Evolutionary conservation across 768 basidiomycete genomes (phyloP).

Genomic region (Termitomyces sp.): DNA sequence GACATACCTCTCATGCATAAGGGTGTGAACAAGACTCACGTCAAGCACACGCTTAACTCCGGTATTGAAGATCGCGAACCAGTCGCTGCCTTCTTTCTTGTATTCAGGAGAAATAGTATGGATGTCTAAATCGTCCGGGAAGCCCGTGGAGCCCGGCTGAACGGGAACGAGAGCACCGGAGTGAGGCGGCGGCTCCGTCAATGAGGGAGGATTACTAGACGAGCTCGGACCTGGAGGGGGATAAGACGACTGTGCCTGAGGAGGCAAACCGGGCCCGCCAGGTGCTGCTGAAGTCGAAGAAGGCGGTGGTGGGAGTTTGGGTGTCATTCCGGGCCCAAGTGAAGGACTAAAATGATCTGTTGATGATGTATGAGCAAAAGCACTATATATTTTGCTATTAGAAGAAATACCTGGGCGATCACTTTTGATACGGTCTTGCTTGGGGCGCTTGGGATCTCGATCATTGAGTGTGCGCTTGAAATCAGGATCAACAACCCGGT

Average conservation of each 20-base stretch:
- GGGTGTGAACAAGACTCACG: slow-evolving; percentile 76
- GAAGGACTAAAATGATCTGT: slow-evolving; percentile 37
- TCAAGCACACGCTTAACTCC: slow-evolving; percentile 77
- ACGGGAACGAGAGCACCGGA: slow-evolving; percentile 17
- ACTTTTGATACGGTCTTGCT: slow-evolving; percentile 38
- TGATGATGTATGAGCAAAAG: neutral
- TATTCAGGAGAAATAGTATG: slow-evolving; percentile 45
- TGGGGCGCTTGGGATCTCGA: slow-evolving; percentile 61
- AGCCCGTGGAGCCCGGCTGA: slow-evolving; percentile 24
- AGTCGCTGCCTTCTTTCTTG: slow-evolving; percentile 77
- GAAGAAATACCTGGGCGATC: slow-evolving; percentile 29
- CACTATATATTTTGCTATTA: neutral
- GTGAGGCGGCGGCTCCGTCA: slow-evolving; percentile 9
- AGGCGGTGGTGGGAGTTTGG: slow-evolving; percentile 34
- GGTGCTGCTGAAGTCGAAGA: slow-evolving; percentile 25
- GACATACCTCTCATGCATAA: slow-evolving; percentile 85
- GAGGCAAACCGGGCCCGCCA: slow-evolving; percentile 29
- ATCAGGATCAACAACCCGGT: slow-evolving; percentile 17
- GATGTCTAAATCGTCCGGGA: slow-evolving; percentile 44
- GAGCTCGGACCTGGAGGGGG: slow-evolving; percentile 10
- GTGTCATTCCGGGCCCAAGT: slow-evolving; percentile 31
- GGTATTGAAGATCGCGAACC: slow-evolving; percentile 87
- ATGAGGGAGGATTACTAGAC: slow-evolving; percentile 7
- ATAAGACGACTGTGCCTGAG: slow-evolving; percentile 9
- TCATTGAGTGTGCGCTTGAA: slow-evolving; percentile 38